Evolutionary conservation across 2,329 filamentous ascomycete species (phyloP), one percentile per base, ranked within the genome.

Genomic region (Nothophaeocryptopus gaeumannii): DNA sequence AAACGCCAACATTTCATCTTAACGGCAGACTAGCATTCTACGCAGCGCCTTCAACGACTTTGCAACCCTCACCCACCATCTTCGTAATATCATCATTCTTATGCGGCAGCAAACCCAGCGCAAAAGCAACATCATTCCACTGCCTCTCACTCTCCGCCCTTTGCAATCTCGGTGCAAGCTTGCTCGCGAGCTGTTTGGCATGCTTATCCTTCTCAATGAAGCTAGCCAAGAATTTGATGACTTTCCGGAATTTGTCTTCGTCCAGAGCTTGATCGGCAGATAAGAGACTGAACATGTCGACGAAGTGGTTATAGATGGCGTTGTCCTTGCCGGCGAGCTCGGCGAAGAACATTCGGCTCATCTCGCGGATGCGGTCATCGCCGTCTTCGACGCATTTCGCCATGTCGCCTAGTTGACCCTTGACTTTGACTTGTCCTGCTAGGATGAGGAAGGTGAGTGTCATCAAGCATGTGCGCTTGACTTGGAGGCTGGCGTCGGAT

Each of bases 131-230:
- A 72, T 99, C 93, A 66, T 92, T 95, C 93, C 93, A 99, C 68
- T 97, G 91, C 56, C 91, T 79, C 73, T 99, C 92, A 40, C 81
- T 95, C 67, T 96, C 91, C 64, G 91, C 96, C 39, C 92, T 81
- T 1, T 81, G 78, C 38, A 99, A 78, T 58, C 93, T 81, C 5
- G 91, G 90, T 1, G 93, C 91, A 54, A 99, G 78, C 71, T 99
- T 99, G 55, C 92, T 86, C 0, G 93, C 85, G 26, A 99, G 79
- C 68, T 99, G 92, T 63, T 90, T 93, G 42, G 93, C 91, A 66
- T 99, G 93, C 75, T 96, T 96, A 71, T 99, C 93, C 91, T 97
- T 99, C 67, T 99, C 93, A 57, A 99, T 90, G 69, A 99, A 99
- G 1, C 90, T 89, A 55, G 95, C 84, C 66, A 99, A 72, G 72